phyloP scores from a whole-genome alignment of 306 rosid species.

The Albizia julibrissin region DNA sequence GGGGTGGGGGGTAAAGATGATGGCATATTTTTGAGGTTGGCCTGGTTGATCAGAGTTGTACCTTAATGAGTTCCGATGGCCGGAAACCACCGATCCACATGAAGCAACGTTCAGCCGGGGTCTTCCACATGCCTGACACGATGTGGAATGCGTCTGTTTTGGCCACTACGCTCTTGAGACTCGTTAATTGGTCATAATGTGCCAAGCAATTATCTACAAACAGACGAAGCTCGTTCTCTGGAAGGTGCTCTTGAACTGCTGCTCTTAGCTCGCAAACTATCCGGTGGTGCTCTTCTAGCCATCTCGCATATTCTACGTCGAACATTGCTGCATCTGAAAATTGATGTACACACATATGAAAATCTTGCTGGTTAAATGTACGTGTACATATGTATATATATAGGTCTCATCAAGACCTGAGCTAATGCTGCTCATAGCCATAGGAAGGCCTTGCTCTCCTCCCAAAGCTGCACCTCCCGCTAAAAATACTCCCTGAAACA shows the following conservation, averaged over 20 bases:
- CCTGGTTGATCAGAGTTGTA: constrained; percentile 26
- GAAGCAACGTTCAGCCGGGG: constrained; percentile 93
- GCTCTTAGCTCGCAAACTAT: constrained; percentile 82
- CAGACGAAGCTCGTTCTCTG: constrained; percentile 75
- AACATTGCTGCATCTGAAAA: constrained; percentile 74
- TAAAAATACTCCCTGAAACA: constrained; percentile 63
- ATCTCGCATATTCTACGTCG: constrained; percentile 79
- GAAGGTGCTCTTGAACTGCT: constrained; percentile 78
- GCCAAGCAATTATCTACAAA: constrained; percentile 73
- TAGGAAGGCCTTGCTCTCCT: constrained; percentile 75
- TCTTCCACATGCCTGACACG: constrained; percentile 90
- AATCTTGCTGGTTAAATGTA: not conserved
- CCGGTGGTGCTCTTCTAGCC: constrained; percentile 88
- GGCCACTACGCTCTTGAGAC: constrained; percentile 73
- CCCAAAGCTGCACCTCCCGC: constrained; percentile 72
- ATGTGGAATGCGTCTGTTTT: constrained; percentile 82
- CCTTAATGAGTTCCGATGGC: constrained; percentile 96
- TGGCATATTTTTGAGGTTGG: not conserved
- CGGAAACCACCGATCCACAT: constrained; percentile 95
- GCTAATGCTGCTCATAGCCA: constrained; percentile 60
- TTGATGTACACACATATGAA: not conserved
- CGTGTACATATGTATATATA: not conserved
- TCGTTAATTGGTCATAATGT: constrained; percentile 68
- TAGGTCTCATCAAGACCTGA: constrained; percentile 46
- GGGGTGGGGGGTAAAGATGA: constrained; percentile 1